These are phyloP conservation scores for Xerocomus spinulosus DNA, from an alignment of 768 basidiomycete genomes.

Conservation along the genomic window DNA sequence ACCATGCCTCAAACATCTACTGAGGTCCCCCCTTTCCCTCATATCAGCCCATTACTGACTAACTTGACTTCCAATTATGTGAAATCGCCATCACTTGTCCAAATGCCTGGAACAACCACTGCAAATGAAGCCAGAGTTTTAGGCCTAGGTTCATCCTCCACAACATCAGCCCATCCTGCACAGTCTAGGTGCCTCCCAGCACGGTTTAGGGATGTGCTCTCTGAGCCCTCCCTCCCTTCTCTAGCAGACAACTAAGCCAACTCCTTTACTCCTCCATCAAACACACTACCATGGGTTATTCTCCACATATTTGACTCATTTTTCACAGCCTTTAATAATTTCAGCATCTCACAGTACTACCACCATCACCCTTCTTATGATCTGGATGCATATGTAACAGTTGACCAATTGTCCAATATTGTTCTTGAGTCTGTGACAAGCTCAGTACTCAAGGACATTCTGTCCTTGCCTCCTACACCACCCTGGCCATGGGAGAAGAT, in stretches of 20 bases:
- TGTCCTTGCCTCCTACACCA: neutral
- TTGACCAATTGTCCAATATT: neutral
- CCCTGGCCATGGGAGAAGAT: constrained; percentile 16
- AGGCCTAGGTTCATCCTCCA: too few relatives aligned
- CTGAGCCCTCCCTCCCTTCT: neutral
- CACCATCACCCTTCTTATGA: neutral
- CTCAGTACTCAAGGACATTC: too few relatives aligned
- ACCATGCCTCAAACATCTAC: too few relatives aligned
- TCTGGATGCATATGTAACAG: neutral
- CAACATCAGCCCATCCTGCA: neutral
- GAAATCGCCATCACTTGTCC: too few relatives aligned
- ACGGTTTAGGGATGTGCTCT: neutral
- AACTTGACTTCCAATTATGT: too few relatives aligned
- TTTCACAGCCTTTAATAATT: neutral
- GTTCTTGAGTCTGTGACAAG: too few relatives aligned
- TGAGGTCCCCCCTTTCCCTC: too few relatives aligned
- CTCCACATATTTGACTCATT: neutral
- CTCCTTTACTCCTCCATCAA: too few relatives aligned
- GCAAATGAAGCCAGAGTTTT: too few relatives aligned
- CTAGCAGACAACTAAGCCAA: too few relatives aligned
- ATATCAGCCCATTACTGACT: too few relatives aligned
- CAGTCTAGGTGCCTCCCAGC: neutral
- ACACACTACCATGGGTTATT: neutral
- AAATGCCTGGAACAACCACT: too few relatives aligned
- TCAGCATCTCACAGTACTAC: neutral